phyloP scores from a whole-genome alignment of 345 rosid genomes.

The Turritis glabra region DNA sequence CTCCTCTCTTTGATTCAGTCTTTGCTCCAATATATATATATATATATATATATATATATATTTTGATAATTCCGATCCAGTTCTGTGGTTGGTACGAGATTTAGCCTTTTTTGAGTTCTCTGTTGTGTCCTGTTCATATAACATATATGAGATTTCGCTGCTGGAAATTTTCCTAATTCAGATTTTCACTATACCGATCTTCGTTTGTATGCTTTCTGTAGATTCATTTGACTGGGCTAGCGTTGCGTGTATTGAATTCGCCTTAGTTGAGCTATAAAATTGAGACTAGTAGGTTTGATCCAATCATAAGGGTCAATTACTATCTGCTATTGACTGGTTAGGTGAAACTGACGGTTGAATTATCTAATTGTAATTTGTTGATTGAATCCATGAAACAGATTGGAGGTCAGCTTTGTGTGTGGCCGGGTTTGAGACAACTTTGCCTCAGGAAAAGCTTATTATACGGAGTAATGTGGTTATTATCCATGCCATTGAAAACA shows the following conservation, averaged over 20 bases:
- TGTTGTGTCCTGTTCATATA: not conserved
- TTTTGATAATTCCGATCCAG: conserved; percentile 20
- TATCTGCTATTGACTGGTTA: not conserved
- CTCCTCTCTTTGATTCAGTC: not conserved
- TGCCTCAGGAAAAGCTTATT: conserved; percentile 83
- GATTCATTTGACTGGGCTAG: not conserved
- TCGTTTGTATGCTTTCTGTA: not conserved
- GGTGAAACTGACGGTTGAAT: not conserved
- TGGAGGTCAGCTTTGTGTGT: conserved; percentile 68
- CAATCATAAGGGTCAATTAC: not conserved
- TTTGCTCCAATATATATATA: too few relatives aligned
- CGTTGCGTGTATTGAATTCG: conserved; percentile 15
- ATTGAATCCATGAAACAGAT: conserved; percentile 45
- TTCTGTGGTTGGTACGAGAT: conserved; percentile 29
- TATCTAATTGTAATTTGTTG: not conserved
- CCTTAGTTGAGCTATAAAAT: not conserved
- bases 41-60: too few relatives aligned
- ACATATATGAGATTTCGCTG: not conserved
- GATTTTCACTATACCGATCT: conserved; percentile 15
- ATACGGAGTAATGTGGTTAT: conserved; percentile 71
- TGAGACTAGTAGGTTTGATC: not conserved
- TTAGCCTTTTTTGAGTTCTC: not conserved
- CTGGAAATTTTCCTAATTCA: not conserved
- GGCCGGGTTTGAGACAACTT: conserved; percentile 86
- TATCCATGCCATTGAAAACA: conserved; percentile 85